These are phyloP conservation scores for Phytophthora pluvialis DNA, from an alignment of 352 stramenopile genomes.

Conservation along the genomic window DNA sequence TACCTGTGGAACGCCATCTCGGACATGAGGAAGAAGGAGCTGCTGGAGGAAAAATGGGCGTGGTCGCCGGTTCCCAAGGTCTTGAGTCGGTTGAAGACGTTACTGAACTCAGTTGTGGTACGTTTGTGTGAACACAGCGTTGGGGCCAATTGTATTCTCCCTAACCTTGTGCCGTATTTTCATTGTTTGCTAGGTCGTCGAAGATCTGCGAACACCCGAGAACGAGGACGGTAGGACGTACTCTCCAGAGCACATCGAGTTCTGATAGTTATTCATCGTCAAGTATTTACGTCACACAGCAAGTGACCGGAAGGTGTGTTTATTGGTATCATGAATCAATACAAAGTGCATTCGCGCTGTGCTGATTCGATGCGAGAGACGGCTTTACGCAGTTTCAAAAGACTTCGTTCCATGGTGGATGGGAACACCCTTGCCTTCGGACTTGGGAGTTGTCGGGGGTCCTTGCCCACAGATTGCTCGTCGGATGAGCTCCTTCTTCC, in stretches of 20 bases:
- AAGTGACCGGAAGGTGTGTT: constrained; percentile 16
- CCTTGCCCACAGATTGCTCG: constrained; percentile 81
- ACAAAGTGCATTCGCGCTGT: constrained; percentile 8
- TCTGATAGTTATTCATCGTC: constrained; percentile 11
- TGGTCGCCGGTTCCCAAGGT: constrained; percentile 50
- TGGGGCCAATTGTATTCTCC: not conserved
- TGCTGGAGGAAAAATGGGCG: constrained; percentile 21
- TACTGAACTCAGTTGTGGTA: constrained; percentile 52
- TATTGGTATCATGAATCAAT: constrained; percentile 35
- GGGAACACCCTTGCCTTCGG: constrained; percentile 9
- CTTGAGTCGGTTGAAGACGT: constrained; percentile 34
- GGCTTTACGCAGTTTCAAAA: constrained; percentile 31
- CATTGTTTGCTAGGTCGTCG: constrained; percentile 39
- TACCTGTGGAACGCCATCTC: constrained; percentile 41
- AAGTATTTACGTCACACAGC: constrained; percentile 25
- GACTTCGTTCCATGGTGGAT: constrained; percentile 32
- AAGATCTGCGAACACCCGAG: constrained; percentile 35
- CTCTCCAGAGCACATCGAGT: constrained; percentile 23
- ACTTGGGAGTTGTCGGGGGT: constrained; percentile 18
- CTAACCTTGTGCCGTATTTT: constrained; percentile 4
- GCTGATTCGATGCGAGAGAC: not conserved
- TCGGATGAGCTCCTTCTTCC: constrained; percentile 87
- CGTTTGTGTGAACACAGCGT: constrained; percentile 4
- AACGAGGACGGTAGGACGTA: constrained; percentile 1
- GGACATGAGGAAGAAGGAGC: constrained; percentile 17